Conservation (phyloP, 1,139 yeast species). For the Geotrichum bryndzae region DNA sequence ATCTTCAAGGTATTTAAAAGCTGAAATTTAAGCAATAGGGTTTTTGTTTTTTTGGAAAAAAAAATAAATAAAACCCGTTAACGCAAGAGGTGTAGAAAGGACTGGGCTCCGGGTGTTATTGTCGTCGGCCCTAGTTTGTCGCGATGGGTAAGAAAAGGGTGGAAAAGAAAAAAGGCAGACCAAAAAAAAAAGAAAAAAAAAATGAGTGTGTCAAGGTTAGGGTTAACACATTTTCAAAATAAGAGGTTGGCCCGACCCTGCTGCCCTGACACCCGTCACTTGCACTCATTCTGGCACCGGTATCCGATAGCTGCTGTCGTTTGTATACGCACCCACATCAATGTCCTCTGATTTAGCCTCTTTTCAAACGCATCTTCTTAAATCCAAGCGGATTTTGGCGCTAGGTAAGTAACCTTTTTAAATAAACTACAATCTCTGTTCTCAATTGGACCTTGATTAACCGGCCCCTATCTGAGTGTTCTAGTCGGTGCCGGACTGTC, state of each 20-base stretch:
- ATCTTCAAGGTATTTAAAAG: background rate
- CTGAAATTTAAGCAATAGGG: too few relatives aligned
- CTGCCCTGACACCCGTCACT: background rate
- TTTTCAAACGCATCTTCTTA: slow-evolving; percentile 51
- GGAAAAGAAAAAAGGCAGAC: background rate
- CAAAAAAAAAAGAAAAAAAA: background rate
- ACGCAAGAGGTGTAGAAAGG: background rate
- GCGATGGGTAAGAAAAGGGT: background rate
- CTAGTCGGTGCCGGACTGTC: slow-evolving; percentile 78
- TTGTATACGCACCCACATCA: background rate
- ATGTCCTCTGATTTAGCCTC: slow-evolving; percentile 35
- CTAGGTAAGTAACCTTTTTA: slow-evolving; percentile 33
- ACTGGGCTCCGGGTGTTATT: background rate
- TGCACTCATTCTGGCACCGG: background rate
- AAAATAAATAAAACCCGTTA: background rate
- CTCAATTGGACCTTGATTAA: background rate
- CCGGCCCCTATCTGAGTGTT: background rate
- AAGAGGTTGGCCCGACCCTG: too few relatives aligned
- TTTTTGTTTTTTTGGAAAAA: background rate
- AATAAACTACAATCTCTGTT: background rate
- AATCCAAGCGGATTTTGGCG: slow-evolving; percentile 57
- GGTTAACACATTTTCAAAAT: background rate
- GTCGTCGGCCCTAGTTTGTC: background rate
- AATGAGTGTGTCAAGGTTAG: background rate
- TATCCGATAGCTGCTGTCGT: background rate